These are phyloP conservation scores for Starmerella kuoi DNA, from an alignment of 805 yeast species.

Conservation along the genomic window DNA sequence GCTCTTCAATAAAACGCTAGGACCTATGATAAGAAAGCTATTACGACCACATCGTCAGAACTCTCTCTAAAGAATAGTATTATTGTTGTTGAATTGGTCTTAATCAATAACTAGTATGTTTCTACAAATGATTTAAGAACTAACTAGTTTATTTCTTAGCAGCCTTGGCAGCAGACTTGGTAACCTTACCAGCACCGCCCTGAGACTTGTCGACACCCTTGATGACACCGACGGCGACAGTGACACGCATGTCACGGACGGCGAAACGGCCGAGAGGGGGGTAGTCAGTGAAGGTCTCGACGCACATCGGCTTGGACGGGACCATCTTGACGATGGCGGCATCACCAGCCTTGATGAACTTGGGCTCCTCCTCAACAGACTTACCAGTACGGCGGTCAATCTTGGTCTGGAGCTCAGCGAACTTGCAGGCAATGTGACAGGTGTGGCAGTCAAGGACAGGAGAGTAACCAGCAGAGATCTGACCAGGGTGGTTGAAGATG, in stretches of 20 bases:
- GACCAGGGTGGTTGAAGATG: conserved; percentile 86
- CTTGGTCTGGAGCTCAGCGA: conserved; percentile 67
- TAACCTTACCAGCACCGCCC: conserved; percentile 75
- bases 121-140: too few species aligned
- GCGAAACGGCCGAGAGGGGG: conserved; percentile 97
- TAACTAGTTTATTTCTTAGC: conserved; percentile 47
- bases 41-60: too few species aligned
- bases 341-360: conserved; percentile 92
- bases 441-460: conserved; percentile 91
- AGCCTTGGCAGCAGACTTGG: conserved; percentile 90
- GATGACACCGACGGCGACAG: conserved; percentile 99
- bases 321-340: conserved; percentile 87
- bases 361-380: conserved; percentile 78
- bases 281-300: conserved; percentile 87
- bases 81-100: too few species aligned
- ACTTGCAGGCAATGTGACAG: conserved; percentile 84
- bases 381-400: conserved; percentile 91
- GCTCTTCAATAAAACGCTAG: too few species aligned
- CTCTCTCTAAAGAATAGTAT: too few species aligned
- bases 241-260: conserved; percentile 99
- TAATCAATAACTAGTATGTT: too few species aligned
- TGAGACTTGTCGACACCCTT: conserved; percentile 80
- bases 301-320: conserved; percentile 86
- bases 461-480: conserved; percentile 79
- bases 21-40: too few species aligned